These are phyloP conservation scores for Daldinia sp. DNA, from an alignment of 2,329 filamentous ascomycete species.

Conservation along the genomic window DNA sequence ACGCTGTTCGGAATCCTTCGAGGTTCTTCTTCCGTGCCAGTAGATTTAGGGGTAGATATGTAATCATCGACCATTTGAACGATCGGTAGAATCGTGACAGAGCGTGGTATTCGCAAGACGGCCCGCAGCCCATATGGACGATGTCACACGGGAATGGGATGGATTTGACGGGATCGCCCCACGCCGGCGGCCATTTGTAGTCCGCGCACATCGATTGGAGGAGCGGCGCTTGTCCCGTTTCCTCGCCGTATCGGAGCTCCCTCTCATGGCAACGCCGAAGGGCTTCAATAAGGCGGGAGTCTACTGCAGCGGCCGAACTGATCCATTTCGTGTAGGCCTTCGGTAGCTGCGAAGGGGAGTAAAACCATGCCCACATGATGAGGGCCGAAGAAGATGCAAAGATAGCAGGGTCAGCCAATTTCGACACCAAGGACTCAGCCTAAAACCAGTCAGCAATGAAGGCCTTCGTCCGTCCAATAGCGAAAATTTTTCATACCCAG, in stretches of 20 bases:
- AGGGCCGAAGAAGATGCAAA: slow-evolving; percentile 77
- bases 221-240: slow-evolving; percentile 74
- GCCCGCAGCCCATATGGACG: slow-evolving; percentile 80
- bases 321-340: slow-evolving; percentile 84
- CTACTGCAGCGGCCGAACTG: slow-evolving; percentile 76
- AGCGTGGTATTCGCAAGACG: slow-evolving; percentile 78
- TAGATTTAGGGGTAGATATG: slow-evolving; percentile 79
- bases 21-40: slow-evolving; percentile 60
- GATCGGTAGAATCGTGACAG: slow-evolving; percentile 71
- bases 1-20: slow-evolving; percentile 56
- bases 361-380: slow-evolving; percentile 93
- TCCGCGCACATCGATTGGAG: slow-evolving; percentile 77
- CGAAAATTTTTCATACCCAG: slow-evolving; percentile 48
- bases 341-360: slow-evolving; percentile 74
- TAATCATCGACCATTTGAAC: slow-evolving; percentile 77
- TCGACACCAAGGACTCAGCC: slow-evolving; percentile 53
- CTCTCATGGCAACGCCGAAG: slow-evolving; percentile 72
- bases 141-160: slow-evolving; percentile 83
- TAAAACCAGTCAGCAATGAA: slow-evolving; percentile 37
- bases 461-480: neutral
- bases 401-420: slow-evolving; percentile 69
- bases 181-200: slow-evolving; percentile 71
- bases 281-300: slow-evolving; percentile 76
- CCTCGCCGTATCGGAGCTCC: slow-evolving; percentile 74
- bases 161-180: slow-evolving; percentile 75